Base-by-base conservation (phyloP, 2,329 filamentous ascomycete genomes). In the Didymosphaeria variabile region DNA sequence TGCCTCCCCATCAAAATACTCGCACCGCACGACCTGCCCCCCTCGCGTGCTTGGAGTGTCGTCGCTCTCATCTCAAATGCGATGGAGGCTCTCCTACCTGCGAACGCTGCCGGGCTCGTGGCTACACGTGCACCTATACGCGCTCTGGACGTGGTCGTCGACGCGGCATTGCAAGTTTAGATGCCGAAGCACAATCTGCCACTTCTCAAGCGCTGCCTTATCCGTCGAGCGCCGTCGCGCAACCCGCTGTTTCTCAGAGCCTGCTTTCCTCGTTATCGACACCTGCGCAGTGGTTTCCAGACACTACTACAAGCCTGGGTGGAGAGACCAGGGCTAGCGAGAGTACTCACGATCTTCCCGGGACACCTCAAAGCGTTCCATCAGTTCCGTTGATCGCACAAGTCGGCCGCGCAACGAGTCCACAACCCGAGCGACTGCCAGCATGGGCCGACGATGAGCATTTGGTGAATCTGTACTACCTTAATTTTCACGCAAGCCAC, bases 401-500 rank as follows among this genome's bases (percentile, higher is more conserved):
- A 44, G 23, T 36, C 34, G 34, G 21, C 31, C 62, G 26, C 26
- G 2, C 31, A 31, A 31, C 13, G 13, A 49, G 34, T 36, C 34
- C 34, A 36, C 34, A 19, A 51, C 36, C n/a, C 26, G 31, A n/a
- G n/a, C 52, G 29, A 34, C 19, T 31, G 26, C 13, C 17, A 42
- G 29, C 40, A 17, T 60, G 62, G 61, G 23, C 38, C n/a, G 55
- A 63, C 42, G 59, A 69, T 23, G 67, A 69, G 40, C 62, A 64
- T 19, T 44, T 86, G n/a, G 76, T 84, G 7, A 65, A 67, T 66
- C 77, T 85, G 19, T 87, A 82, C 68, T 87, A 86, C 65, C 75
- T 77, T 7, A 80, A 82, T 67, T 86, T 86, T 68, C 81, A 85
- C 60, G 72, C 79, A 0, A 77, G 79, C 1, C 85, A 87, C 71